phyloP scores from a whole-genome alignment of 2,329 filamentous ascomycete genomes.

The Apiospora pterosperma region DNA sequence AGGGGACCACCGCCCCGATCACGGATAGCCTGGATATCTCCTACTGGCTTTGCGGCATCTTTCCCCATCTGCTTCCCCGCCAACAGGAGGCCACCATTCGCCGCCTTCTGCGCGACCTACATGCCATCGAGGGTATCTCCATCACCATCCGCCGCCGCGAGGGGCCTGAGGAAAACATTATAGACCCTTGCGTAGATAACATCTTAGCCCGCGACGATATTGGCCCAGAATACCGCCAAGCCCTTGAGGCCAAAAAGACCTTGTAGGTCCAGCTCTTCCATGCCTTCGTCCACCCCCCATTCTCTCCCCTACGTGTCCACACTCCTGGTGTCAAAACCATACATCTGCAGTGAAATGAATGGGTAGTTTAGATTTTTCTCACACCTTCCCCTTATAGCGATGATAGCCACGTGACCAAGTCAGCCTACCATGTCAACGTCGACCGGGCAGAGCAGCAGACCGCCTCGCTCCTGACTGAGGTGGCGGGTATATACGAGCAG shows the following conservation, averaged over 20 bases:
- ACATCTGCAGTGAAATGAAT: neutral
- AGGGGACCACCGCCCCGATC: neutral
- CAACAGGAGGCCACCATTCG: neutral
- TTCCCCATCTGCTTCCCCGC: neutral
- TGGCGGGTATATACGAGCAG: neutral
- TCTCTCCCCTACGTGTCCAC: neutral
- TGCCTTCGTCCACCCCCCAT: neutral
- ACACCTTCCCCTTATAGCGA: neutral
- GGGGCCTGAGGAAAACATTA: neutral
- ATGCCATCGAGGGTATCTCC: slow-evolving; percentile 7
- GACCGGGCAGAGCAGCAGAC: slow-evolving; percentile 4
- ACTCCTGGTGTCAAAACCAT: neutral
- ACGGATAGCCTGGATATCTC: slow-evolving; percentile 9
- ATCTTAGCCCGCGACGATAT: slow-evolving; percentile 5
- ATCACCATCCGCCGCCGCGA: neutral
- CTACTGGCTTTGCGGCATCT: slow-evolving; percentile 7
- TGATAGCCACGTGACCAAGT: neutral
- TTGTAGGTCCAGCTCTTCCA: neutral
- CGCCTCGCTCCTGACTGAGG: neutral
- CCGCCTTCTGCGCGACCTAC: neutral
- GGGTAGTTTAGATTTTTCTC: neutral
- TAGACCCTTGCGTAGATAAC: neutral
- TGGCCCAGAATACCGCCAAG: neutral
- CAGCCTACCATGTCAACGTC: slow-evolving; percentile 1
- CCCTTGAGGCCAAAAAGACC: slow-evolving; percentile 6